Conservation (phyloP, 441 rosid species). For the Rhodomyrtus psidioides region DNA sequence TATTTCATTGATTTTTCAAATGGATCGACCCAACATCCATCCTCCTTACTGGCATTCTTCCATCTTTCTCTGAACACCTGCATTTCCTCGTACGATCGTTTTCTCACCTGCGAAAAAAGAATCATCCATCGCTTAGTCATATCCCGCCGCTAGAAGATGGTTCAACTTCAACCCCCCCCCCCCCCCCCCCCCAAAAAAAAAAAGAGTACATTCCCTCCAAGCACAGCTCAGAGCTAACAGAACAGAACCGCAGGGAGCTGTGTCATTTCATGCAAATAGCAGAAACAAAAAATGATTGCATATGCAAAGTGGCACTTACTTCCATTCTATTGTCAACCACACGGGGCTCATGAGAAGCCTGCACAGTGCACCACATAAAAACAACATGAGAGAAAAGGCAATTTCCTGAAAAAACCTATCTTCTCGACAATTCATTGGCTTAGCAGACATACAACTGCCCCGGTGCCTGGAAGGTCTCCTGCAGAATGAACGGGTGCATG, state of each 20-base stretch:
- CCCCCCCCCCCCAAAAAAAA: too few relatives aligned
- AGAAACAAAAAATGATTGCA: not conserved
- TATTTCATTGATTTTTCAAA: slow-evolving; percentile 22
- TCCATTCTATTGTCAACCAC: slow-evolving; percentile 46
- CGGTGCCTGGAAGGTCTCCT: not conserved
- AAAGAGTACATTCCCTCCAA: not conserved
- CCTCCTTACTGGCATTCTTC: slow-evolving; percentile 50
- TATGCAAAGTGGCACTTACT: slow-evolving; percentile 20
- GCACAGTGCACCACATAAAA: slow-evolving; percentile 11
- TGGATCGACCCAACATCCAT: slow-evolving; percentile 84
- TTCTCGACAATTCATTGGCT: not conserved
- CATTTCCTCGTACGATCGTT: slow-evolving; percentile 66
- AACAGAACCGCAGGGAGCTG: not conserved
- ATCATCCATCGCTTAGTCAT: not conserved
- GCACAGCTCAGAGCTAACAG: not conserved
- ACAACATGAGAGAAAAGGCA: slow-evolving; percentile 1
- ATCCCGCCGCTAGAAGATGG: not conserved
- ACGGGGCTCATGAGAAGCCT: slow-evolving; percentile 27
- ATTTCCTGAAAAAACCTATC: not conserved
- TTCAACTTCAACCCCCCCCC: not conserved
- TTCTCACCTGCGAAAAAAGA: slow-evolving; percentile 47
- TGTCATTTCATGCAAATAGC: not conserved
- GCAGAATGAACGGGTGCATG: not conserved
- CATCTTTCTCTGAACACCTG: slow-evolving; percentile 57
- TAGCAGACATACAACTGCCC: not conserved